Evolutionary conservation across 371 early-diverging fungal genomes (phyloP).

Genomic region (Rhizopus microsporus): DNA sequence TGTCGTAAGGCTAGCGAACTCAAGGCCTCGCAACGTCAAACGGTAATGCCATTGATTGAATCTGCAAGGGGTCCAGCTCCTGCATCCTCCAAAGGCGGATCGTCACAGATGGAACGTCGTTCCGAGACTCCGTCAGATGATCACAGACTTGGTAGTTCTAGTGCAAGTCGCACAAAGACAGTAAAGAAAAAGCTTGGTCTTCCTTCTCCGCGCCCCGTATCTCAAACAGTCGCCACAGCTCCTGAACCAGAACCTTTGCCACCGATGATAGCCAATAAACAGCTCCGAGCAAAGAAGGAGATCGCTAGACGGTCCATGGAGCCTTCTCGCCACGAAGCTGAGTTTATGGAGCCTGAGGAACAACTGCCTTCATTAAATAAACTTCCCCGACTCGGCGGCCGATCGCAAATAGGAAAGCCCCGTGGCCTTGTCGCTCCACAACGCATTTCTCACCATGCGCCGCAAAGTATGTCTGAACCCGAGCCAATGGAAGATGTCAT

Average conservation of each 20-base stretch:
- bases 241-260: slow-evolving; percentile 21
- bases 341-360: slow-evolving; percentile 39
- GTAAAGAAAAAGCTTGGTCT: slow-evolving; percentile 23
- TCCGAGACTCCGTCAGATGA: slow-evolving; percentile 17
- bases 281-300: slow-evolving; percentile 72
- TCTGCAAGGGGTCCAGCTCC: slow-evolving; percentile 56
- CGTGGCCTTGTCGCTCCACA: slow-evolving; percentile 22
- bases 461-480: slow-evolving; percentile 30
- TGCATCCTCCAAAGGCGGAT: slow-evolving; percentile 7
- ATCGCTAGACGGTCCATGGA: slow-evolving; percentile 76
- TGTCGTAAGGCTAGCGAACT: slow-evolving; percentile 64
- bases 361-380: slow-evolving; percentile 39
- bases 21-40: slow-evolving; percentile 66
- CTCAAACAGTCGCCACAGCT: slow-evolving; percentile 24
- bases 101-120: slow-evolving; percentile 14
- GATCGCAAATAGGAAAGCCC: slow-evolving; percentile 38
- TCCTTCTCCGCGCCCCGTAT: slow-evolving; percentile 21
- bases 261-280: slow-evolving; percentile 72
- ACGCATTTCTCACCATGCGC: slow-evolving; percentile 17
- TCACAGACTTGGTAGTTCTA: slow-evolving; percentile 1
- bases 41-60: slow-evolving; percentile 71
- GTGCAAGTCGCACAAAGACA: slow-evolving; percentile 24
- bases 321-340: slow-evolving; percentile 55
- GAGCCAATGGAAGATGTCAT: slow-evolving; percentile 56
- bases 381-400: slow-evolving; percentile 28